phyloP scores from a whole-genome alignment of 306 rosid species.

The Vachellia collinsii region DNA sequence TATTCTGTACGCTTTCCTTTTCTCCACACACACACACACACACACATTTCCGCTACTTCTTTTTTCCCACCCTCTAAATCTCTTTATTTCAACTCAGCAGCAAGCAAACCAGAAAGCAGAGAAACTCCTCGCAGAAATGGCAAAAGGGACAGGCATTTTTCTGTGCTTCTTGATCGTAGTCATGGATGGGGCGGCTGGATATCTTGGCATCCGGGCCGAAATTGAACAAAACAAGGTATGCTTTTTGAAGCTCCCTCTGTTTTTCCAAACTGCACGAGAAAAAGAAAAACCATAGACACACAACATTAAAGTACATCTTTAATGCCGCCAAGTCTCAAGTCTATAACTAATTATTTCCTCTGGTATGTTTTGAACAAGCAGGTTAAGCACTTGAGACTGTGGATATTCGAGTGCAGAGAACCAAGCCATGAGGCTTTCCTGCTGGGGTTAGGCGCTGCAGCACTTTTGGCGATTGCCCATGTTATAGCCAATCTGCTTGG shows the following conservation, averaged over 20 bases:
- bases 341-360: neutral
- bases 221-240: conserved; percentile 85
- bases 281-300: neutral
- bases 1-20: conserved; percentile 26
- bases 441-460: conserved; percentile 74
- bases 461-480: conserved; percentile 73
- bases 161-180: conserved; percentile 72
- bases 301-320: neutral
- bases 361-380: conserved; percentile 33
- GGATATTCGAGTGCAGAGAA: conserved; percentile 94
- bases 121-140: conserved; percentile 48
- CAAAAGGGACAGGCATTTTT: conserved; percentile 55
- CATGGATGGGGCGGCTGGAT: conserved; percentile 74
- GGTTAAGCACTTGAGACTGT: conserved; percentile 80
- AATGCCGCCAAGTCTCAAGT: too few relatives aligned
- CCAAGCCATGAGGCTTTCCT: conserved; percentile 85
- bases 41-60: conserved; percentile 9
- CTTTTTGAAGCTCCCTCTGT: neutral
- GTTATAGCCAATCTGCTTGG: conserved; percentile 71
- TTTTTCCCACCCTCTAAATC: conserved; percentile 26
- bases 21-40: neutral
- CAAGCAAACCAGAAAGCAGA: conserved; percentile 13
- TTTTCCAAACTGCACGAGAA: neutral
- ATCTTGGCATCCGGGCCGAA: conserved; percentile 89
- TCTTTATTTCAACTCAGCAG: too few relatives aligned